These are phyloP conservation scores for Penicillium hordei DNA, from an alignment of 2,329 filamentous ascomycete species.

Conservation along the genomic window DNA sequence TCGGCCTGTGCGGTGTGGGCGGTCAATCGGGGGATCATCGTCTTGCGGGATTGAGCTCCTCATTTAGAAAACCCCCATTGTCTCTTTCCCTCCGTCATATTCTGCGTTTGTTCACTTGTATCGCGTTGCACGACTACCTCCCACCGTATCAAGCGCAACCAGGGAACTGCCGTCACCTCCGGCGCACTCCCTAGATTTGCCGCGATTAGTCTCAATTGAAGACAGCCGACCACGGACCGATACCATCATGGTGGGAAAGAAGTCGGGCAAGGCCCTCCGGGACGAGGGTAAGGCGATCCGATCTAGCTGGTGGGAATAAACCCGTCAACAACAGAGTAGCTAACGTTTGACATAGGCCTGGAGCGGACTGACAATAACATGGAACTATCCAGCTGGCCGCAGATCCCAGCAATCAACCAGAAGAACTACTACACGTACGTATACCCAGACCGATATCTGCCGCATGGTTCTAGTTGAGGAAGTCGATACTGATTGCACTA, in stretches of 20 bases:
- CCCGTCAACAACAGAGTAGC: slow-evolving; percentile 9
- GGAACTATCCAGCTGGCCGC: slow-evolving; percentile 91
- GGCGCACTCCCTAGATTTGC: slow-evolving; percentile 20
- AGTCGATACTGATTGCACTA: slow-evolving; percentile 15
- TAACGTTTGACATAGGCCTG: slow-evolving; percentile 61
- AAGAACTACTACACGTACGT: slow-evolving; percentile 98
- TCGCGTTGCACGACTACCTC: neutral
- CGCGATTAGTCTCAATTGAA: slow-evolving; percentile 9
- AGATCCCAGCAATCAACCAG: slow-evolving; percentile 91
- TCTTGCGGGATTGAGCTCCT: slow-evolving; percentile 13
- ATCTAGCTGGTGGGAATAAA: neutral
- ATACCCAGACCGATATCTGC: neutral
- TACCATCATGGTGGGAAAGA: slow-evolving; percentile 63
- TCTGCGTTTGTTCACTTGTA: neutral
- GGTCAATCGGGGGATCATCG: slow-evolving; percentile 25
- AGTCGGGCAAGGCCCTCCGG: slow-evolving; percentile 61
- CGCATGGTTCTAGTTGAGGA: neutral
- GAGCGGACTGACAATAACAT: slow-evolving; percentile 98
- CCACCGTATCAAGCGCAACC: neutral
- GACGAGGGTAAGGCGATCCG: slow-evolving; percentile 52
- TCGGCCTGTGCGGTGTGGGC: slow-evolving; percentile 28
- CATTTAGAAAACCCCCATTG: slow-evolving; percentile 9
- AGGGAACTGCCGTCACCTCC: neutral
- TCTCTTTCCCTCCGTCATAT: neutral
- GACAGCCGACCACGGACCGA: slow-evolving; percentile 1